A percentile compares a stretch with the other conserved stretches of the same genome.
These are phyloP conservation scores for Trametes polyzona DNA, from an alignment of 1,284 basidiomycete genomes.

Conservation along the genomic window DNA sequence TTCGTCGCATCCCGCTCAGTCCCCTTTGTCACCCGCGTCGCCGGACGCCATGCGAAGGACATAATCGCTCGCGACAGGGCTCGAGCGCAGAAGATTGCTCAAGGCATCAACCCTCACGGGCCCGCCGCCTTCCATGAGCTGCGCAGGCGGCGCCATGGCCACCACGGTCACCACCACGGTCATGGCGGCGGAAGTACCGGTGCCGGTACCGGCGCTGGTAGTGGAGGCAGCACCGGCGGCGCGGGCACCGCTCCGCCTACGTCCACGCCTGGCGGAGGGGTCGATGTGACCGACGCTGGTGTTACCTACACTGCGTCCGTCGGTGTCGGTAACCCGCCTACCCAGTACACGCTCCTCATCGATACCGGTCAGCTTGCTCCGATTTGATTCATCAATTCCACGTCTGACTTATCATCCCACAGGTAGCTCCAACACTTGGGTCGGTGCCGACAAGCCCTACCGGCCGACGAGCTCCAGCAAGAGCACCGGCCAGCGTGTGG, in stretches of 20 bases:
- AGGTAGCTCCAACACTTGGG: constrained; percentile 51
- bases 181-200: constrained; percentile 17
- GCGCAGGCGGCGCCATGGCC: constrained; percentile 31
- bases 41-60: constrained; percentile 44
- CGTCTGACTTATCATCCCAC: not conserved
- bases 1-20: constrained; percentile 37
- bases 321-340: constrained; percentile 62
- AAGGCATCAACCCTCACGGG: constrained; percentile 55
- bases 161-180: constrained; percentile 21
- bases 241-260: constrained; percentile 6
- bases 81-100: constrained; percentile 56
- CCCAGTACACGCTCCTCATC: constrained; percentile 58
- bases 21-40: constrained; percentile 50
- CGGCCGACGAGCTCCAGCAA: constrained; percentile 45
- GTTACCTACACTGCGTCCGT: constrained; percentile 57
- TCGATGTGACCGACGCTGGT: constrained; percentile 59
- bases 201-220: constrained; percentile 26
- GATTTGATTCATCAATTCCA: too few relatives aligned
- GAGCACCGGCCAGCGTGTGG: constrained; percentile 47
- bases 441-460: constrained; percentile 53
- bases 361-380: constrained; percentile 48
- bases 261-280: constrained; percentile 34
- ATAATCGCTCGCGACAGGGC: constrained; percentile 55
- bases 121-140: constrained; percentile 40
- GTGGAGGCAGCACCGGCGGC: constrained; percentile 13